Evolutionary conservation across 306 rosid genomes (phyloP).

Genomic region (Acacia acuminata): DNA sequence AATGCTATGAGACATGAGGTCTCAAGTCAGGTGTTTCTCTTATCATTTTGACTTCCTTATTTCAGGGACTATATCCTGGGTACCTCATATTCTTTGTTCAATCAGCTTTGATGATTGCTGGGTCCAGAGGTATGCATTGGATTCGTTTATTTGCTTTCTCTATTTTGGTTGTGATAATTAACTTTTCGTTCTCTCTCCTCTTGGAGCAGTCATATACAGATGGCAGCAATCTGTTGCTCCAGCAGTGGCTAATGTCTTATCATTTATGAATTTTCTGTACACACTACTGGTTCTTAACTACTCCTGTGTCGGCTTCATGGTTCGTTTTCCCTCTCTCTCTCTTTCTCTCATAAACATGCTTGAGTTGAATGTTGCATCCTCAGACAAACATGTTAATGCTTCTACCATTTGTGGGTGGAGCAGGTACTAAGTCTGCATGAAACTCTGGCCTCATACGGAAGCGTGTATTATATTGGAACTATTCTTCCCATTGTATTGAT

Average conservation of each 20-base stretch:
- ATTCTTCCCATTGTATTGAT: conserved; percentile 61
- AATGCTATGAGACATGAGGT: conserved; percentile 7
- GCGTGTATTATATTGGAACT: conserved; percentile 84
- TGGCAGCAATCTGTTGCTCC: conserved; percentile 90
- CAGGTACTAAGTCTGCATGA: conserved; percentile 90
- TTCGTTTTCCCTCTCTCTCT: conserved; percentile 48
- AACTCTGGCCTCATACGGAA: conserved; percentile 80
- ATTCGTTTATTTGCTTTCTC: conserved; percentile 8
- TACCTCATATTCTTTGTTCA: conserved; percentile 96
- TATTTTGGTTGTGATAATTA: conserved; percentile 24
- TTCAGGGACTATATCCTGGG: conserved; percentile 96
- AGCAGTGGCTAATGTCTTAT: conserved; percentile 49
- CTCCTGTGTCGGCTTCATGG: conserved; percentile 94
- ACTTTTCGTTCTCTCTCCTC: conserved; percentile 29
- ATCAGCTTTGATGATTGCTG: conserved; percentile 97
- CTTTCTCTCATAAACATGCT: conserved; percentile 24
- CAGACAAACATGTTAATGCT: not conserved
- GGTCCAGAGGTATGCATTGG: conserved; percentile 79
- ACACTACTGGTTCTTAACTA: conserved; percentile 90
- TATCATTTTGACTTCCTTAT: conserved; percentile 26
- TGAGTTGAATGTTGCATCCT: not conserved
- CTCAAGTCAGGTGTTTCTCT: not conserved
- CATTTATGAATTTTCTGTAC: conserved; percentile 72
- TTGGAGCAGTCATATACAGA: conserved; percentile 82
- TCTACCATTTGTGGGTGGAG: conserved; percentile 27